These are phyloP conservation scores for Dissophora globulifera DNA, from an alignment of 192 early-diverging fungal genomes.

Conservation along the genomic window DNA sequence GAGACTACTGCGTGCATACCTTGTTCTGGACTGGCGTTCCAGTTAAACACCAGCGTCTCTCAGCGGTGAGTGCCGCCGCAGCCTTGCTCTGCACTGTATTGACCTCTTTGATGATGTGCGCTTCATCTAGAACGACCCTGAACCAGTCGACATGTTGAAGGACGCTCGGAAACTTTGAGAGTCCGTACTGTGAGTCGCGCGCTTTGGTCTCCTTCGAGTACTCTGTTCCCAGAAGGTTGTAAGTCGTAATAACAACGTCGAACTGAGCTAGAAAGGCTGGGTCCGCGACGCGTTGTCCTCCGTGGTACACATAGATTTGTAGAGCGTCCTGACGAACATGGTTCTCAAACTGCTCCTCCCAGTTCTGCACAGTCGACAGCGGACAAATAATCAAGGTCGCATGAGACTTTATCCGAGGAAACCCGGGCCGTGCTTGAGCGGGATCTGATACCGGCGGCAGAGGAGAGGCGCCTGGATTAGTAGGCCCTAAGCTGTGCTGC, in stretches of 20 bases:
- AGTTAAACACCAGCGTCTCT: constrained; percentile 89
- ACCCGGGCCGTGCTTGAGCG: constrained; percentile 1
- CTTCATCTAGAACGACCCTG: constrained; percentile 93
- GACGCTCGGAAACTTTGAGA: constrained; percentile 29
- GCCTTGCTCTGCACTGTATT: constrained; percentile 82
- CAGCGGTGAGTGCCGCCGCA: constrained; percentile 70
- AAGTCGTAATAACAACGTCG: constrained; percentile 66
- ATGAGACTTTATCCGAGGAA: constrained; percentile 42
- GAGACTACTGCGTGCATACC: constrained; percentile 24
- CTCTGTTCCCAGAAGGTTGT: constrained; percentile 59
- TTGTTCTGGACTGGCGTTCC: constrained; percentile 86
- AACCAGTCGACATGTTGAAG: constrained; percentile 82
- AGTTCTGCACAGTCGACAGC: constrained; percentile 61
- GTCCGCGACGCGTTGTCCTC: constrained; percentile 49
- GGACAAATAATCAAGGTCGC: constrained; percentile 68
- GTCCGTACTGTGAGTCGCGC: constrained; percentile 13
- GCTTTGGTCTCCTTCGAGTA: constrained; percentile 51
- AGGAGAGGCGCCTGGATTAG: not conserved
- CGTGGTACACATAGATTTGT: constrained; percentile 63
- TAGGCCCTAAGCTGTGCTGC: no score
- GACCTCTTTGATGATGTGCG: constrained; percentile 90
- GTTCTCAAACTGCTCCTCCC: constrained; percentile 60
- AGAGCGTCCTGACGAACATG: constrained; percentile 48
- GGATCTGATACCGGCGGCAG: not conserved
- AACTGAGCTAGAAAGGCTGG: constrained; percentile 24